phyloP scores from a whole-genome alignment of 257 asterid genomes.

The Catharanthus roseus region DNA sequence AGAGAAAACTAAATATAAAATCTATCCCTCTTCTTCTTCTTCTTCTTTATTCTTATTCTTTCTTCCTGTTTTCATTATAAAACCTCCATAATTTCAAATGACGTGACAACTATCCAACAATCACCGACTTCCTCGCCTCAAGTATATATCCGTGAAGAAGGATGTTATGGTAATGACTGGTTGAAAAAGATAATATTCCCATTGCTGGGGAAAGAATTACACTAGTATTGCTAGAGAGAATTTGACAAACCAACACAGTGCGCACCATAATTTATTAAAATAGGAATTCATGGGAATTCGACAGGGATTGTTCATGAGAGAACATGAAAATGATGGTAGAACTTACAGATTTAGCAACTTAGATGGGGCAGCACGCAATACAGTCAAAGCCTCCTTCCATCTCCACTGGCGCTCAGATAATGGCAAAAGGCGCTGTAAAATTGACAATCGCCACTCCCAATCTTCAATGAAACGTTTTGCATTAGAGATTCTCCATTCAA shows the following conservation, averaged over 20 bases:
- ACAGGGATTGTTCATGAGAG: neutral
- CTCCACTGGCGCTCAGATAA: slow-evolving; percentile 90
- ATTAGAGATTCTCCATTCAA: slow-evolving; percentile 77
- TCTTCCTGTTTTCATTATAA: neutral
- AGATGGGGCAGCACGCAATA: slow-evolving; percentile 96
- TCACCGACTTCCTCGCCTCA: neutral
- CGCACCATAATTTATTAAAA: neutral
- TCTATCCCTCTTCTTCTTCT: neutral
- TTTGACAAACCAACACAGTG: neutral
- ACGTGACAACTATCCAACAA: neutral
- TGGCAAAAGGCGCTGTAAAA: slow-evolving; percentile 86
- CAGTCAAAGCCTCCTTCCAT: slow-evolving; percentile 94
- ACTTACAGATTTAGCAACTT: slow-evolving; percentile 91
- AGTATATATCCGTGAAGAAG: neutral
- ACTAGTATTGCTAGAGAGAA: neutral
- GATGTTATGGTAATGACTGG: neutral
- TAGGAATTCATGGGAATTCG: neutral
- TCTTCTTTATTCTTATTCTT: no score
- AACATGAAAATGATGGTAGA: slow-evolving; percentile 11
- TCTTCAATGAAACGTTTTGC: slow-evolving; percentile 79
- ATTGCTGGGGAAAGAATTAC: neutral
- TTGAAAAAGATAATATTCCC: neutral
- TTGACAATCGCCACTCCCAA: slow-evolving; percentile 98
- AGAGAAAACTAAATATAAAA: neutral
- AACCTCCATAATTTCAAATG: neutral